A percentile compares a stretch with the other conserved stretches of the same genome.
Evolutionary conservation across 2,329 filamentous ascomycete species (phyloP).

Genomic region (Myotisia sp.): DNA sequence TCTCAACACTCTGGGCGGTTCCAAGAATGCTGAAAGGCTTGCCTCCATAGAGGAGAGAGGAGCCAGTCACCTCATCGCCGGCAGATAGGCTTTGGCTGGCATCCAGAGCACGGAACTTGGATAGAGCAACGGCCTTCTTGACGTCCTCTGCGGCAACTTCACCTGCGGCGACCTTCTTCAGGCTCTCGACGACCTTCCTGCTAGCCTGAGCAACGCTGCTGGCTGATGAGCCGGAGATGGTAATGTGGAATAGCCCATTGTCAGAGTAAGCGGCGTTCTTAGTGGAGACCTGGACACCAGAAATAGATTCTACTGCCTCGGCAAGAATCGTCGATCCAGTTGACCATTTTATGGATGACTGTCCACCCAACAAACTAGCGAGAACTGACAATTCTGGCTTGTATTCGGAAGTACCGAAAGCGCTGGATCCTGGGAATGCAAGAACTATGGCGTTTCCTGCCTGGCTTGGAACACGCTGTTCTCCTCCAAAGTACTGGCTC

Average conservation of each 20-base stretch:
- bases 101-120: constrained; percentile 84
- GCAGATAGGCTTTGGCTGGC: constrained; percentile 62
- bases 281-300: constrained; percentile 55
- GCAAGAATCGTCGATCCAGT: constrained; percentile 80
- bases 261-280: constrained; percentile 82
- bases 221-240: constrained; percentile 57
- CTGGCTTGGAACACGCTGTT: constrained; percentile 71
- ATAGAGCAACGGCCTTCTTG: constrained; percentile 78
- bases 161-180: constrained; percentile 68
- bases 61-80: constrained; percentile 70
- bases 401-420: constrained; percentile 53
- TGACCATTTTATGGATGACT: constrained; percentile 90
- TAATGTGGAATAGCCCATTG: constrained; percentile 74
- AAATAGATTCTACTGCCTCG: constrained; percentile 56
- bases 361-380: constrained; percentile 72
- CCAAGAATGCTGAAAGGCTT: constrained; percentile 74
- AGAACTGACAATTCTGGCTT: constrained; percentile 86
- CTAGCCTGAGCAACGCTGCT: constrained; percentile 59
- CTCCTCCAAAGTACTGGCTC: constrained; percentile 84
- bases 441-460: constrained; percentile 73
- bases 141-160: constrained; percentile 70
- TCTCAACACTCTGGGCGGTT: constrained; percentile 62
- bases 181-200: constrained; percentile 59
- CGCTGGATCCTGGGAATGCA: constrained; percentile 81
- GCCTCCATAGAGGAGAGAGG: constrained; percentile 65